phyloP scores from a whole-genome alignment of 148 eudicot genomes.

The Rhododendron mucronatum region DNA sequence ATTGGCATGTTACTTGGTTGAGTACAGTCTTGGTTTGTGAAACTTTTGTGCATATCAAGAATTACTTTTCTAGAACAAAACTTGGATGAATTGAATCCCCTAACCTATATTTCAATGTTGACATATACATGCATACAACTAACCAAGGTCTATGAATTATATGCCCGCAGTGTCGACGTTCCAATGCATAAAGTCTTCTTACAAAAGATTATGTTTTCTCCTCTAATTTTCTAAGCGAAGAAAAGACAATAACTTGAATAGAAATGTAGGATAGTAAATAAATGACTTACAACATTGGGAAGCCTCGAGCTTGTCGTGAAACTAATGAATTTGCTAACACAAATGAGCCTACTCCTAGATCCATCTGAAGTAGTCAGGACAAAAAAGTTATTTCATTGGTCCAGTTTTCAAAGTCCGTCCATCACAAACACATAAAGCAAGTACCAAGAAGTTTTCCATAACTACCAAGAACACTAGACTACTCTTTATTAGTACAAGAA shows the following conservation, averaged over 20 bases:
- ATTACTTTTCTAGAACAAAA: not conserved
- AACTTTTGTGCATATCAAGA: not conserved
- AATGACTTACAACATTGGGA: conserved; percentile 51
- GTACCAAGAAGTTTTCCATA: not conserved
- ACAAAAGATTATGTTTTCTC: not conserved
- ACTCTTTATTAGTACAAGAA: not conserved
- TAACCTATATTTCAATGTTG: not conserved
- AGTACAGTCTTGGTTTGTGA: not conserved
- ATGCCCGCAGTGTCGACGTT: not conserved
- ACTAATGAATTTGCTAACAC: conserved; percentile 83
- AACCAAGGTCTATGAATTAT: not conserved
- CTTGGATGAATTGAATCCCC: not conserved
- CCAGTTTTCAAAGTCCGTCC: not conserved
- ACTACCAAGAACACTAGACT: not conserved
- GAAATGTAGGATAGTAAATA: not conserved
- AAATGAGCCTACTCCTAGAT: conserved; percentile 95
- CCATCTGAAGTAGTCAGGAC: conserved; percentile 56
- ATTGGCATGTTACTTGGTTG: not conserved
- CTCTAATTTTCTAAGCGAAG: not conserved
- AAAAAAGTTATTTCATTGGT: not conserved
- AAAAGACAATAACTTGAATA: not conserved
- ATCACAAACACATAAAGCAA: conserved; percentile 7
- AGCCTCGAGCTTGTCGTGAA: conserved; percentile 91
- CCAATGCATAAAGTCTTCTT: not conserved
- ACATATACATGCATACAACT: not conserved